Conservation (phyloP, 192 early-diverging fungal species). For the Umbelopsis sp. region DNA sequence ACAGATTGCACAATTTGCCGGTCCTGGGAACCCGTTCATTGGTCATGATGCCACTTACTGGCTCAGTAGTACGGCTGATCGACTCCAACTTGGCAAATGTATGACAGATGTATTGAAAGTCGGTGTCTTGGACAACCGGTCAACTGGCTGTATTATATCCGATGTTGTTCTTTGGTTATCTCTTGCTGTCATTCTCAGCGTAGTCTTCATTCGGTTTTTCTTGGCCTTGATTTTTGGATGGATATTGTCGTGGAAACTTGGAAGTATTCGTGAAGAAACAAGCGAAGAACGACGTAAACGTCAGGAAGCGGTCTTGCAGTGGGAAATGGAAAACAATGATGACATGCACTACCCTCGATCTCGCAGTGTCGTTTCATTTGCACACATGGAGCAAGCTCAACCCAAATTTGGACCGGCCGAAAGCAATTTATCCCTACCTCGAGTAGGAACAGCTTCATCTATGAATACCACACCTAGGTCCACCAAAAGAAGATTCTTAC, state of each 20-base stretch:
- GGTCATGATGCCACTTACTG: constrained; percentile 57
- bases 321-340: constrained; percentile 43
- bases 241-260: constrained; percentile 77
- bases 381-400: neutral
- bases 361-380: constrained; percentile 48
- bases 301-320: constrained; percentile 42
- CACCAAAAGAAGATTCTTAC: constrained; percentile 48
- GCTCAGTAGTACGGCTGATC: constrained; percentile 50
- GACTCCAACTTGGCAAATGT: constrained; percentile 64
- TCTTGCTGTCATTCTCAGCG: constrained; percentile 68
- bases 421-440: neutral
- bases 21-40: constrained; percentile 43
- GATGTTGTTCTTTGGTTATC: constrained; percentile 81
- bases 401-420: neutral
- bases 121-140: constrained; percentile 76
- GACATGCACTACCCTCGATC: constrained; percentile 56
- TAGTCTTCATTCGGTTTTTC: constrained; percentile 70
- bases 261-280: constrained; percentile 69
- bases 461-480: constrained; percentile 45
- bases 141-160: constrained; percentile 80
- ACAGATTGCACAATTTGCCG: constrained; percentile 41
- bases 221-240: constrained; percentile 82
- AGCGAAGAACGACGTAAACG: constrained; percentile 48
- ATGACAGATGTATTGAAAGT: constrained; percentile 79
- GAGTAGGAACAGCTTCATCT: constrained; percentile 2